phyloP scores from a whole-genome alignment of 2,329 filamentous ascomycete genomes.

The Xylariomycetidae sp. region DNA sequence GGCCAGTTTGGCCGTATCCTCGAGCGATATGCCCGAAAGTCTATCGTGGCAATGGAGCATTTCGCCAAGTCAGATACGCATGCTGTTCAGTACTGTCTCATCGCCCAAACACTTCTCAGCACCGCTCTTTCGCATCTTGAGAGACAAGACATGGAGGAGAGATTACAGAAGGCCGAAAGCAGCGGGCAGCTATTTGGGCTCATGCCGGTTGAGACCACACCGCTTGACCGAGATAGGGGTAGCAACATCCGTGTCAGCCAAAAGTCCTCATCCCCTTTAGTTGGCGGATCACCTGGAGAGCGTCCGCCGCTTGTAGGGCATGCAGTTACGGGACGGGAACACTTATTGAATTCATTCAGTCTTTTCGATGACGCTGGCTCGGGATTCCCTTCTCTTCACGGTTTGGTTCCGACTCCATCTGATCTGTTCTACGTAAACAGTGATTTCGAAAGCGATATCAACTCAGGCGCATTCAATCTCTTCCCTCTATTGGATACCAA shows the following conservation, averaged over 20 bases:
- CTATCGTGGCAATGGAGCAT: constrained; percentile 44
- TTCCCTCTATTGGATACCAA: constrained; percentile 48
- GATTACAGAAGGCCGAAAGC: constrained; percentile 42
- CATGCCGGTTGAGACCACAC: constrained; percentile 24
- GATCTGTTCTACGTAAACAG: constrained; percentile 28
- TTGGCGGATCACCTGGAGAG: too few species aligned
- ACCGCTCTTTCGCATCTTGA: constrained; percentile 44
- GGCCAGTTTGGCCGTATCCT: constrained; percentile 48
- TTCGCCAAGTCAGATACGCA: constrained; percentile 46
- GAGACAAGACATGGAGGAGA: constrained; percentile 41
- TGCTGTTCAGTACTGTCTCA: constrained; percentile 48
- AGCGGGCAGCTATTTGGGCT: constrained; percentile 49
- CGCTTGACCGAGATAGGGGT: neutral
- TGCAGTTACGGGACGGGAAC: neutral
- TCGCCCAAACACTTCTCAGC: constrained; percentile 45
- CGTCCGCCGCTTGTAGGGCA: neutral
- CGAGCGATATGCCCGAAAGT: constrained; percentile 44
- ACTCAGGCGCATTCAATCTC: constrained; percentile 41
- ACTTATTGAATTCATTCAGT: neutral
- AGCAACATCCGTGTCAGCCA: neutral
- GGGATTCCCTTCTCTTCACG: constrained; percentile 17
- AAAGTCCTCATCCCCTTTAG: neutral
- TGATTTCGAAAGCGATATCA: constrained; percentile 36
- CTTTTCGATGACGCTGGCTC: constrained; percentile 15
- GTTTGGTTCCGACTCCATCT: constrained; percentile 10